phyloP scores from a whole-genome alignment of 352 stramenopile species.

The Globisporangium radiosum region DNA sequence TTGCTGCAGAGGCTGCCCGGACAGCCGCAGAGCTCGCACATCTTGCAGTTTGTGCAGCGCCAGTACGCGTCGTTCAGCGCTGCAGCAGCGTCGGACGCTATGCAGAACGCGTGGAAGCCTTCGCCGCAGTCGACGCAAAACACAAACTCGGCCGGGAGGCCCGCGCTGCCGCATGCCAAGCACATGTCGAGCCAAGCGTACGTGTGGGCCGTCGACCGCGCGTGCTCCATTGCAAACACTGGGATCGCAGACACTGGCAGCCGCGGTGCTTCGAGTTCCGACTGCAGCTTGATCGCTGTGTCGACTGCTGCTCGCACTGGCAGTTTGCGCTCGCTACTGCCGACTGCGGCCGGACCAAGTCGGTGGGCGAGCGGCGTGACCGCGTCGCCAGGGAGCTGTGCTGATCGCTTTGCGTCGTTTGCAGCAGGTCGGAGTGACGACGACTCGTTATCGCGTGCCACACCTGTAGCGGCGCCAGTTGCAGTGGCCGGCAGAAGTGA shows the following conservation, averaged over 20 bases:
- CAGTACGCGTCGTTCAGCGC: constrained; percentile 72
- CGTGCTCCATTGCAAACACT: constrained; percentile 72
- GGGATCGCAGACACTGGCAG: constrained; percentile 60
- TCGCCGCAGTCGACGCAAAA: constrained; percentile 97
- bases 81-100: constrained; percentile 27
- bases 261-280: constrained; percentile 38
- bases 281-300: constrained; percentile 38
- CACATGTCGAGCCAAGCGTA: constrained; percentile 92
- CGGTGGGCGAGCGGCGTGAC: neutral
- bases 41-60: constrained; percentile 94
- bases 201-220: constrained; percentile 71
- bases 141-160: constrained; percentile 73
- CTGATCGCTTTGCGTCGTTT: no score
- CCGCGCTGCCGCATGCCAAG: constrained; percentile 84
- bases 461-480: neutral
- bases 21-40: constrained; percentile 91
- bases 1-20: constrained; percentile 23
- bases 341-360: neutral
- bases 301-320: neutral
- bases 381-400: neutral
- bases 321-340: neutral
- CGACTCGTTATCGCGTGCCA: neutral
- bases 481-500: neutral
- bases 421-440: neutral
- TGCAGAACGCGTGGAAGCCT: constrained; percentile 92